Evolutionary conservation across 2,329 filamentous ascomycete genomes (phyloP), one percentile per base, ranked within the genome.

Genomic region (Davidsoniella australis): DNA sequence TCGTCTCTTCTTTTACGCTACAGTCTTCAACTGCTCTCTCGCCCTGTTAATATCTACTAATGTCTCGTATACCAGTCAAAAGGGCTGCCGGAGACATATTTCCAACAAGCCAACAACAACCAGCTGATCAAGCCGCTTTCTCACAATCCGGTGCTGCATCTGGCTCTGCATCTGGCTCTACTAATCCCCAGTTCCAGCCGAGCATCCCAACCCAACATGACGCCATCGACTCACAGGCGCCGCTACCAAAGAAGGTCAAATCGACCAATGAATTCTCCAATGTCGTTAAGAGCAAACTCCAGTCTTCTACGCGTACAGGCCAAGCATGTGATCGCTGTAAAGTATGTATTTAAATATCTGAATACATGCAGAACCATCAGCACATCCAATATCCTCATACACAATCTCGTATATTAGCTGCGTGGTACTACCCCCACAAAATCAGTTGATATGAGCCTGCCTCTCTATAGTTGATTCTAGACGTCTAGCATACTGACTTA

Each of bases 241-340:
- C 48, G 1, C 14, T 17, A 12, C 39, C 24, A 24, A 51, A 47
- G 37, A 51, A 43, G 44, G 38, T 39, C 39, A 49, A 49, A 29
- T 16, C 18, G 8, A 49, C 63, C 20, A 67, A 71, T 45, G 70
- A 74, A 55, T 76, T 75, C 54, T 76, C 72, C 3, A 68, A 63
- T 50, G 69, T 72, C 29, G 71, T 76, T 55, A 75, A 75, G 64
- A 72, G 63, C 58, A 69, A 72, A 49, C 62, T 76, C 41, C 68
- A 71, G 55, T 69, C 70, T 3, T 74, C 74, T 55, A 73, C 71
- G 17, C 67, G 73, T 51, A 93, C 85, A 0, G 85, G 85, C 8
- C 85, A 93, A 66, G 85, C 85, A 29, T 93, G 85, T 70, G 85
- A 93, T 64, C 73, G 86, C 50, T 93, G 86, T 72, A 91, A 89